phyloP scores from a whole-genome alignment of 331 rosid genomes.

The Quercus phellos region DNA sequence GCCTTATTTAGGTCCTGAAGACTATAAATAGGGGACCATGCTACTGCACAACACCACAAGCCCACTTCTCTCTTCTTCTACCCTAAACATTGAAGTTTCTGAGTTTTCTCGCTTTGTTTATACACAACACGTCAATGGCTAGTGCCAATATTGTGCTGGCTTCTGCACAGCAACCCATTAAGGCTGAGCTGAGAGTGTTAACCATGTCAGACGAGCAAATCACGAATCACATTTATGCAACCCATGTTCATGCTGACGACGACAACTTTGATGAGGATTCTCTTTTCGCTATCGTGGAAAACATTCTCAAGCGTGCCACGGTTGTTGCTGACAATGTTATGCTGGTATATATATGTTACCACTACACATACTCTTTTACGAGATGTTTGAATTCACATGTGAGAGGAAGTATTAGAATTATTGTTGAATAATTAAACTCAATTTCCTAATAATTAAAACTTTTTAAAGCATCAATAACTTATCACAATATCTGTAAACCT shows the following conservation, averaged over 20 bases:
- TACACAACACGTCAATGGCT: background rate
- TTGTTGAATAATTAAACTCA: no score
- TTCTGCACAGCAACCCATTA: background rate
- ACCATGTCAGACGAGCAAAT: conserved; percentile 45
- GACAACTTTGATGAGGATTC: conserved; percentile 36
- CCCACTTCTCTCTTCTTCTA: background rate
- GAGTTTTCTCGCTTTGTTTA: background rate
- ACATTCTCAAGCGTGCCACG: conserved; percentile 42
- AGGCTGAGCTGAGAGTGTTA: conserved; percentile 28
- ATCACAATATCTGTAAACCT: no score
- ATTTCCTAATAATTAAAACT: no score
- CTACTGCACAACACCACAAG: background rate
- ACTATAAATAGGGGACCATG: background rate
- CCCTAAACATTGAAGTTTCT: background rate
- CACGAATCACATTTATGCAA: conserved; percentile 40
- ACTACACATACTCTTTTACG: no score
- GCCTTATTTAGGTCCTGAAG: background rate
- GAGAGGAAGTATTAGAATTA: no score
- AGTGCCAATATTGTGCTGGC: background rate
- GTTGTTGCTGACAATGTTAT: conserved; percentile 42
- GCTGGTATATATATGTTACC: conserved; percentile 27
- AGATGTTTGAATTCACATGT: no score
- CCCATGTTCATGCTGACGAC: conserved; percentile 47
- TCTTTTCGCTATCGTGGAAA: conserved; percentile 36
- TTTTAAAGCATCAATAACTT: no score